Conservation (phyloP, 2,329 filamentous ascomycete genomes). For the Aspergillus ibericus region DNA sequence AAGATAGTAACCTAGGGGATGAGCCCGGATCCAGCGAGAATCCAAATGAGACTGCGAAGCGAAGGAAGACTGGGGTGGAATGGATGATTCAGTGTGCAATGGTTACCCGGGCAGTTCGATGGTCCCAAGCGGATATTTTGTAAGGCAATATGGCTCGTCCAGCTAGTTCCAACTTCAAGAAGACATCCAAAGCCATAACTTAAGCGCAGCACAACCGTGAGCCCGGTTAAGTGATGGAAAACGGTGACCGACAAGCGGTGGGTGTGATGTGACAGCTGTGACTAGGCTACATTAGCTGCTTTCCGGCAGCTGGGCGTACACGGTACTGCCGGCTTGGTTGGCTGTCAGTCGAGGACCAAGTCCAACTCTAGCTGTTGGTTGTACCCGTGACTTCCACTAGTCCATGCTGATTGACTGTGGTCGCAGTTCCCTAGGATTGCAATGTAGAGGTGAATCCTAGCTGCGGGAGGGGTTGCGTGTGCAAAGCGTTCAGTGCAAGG, state of each 20-base stretch:
- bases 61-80: not conserved
- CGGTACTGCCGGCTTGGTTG: not conserved
- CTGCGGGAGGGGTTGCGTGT: not conserved
- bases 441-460: not conserved
- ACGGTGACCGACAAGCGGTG: not conserved
- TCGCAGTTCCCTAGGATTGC: not conserved
- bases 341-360: not conserved
- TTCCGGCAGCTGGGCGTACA: not conserved
- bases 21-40: no score
- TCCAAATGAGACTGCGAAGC: no score
- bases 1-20: not conserved
- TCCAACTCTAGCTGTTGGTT: not conserved
- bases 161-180: not conserved
- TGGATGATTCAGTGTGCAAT: not conserved
- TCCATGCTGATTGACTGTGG: not conserved
- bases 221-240: not conserved
- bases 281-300: not conserved
- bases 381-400: not conserved
- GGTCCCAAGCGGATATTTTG: not conserved
- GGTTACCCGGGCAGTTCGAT: not conserved
- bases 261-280: constrained; percentile 5
- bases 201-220: not conserved
- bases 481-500: not conserved
- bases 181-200: not conserved
- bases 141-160: not conserved